Evolutionary conservation across 495 filamentous ascomycete species (phyloP).

Genomic region (Elasticomyces elasticus): DNA sequence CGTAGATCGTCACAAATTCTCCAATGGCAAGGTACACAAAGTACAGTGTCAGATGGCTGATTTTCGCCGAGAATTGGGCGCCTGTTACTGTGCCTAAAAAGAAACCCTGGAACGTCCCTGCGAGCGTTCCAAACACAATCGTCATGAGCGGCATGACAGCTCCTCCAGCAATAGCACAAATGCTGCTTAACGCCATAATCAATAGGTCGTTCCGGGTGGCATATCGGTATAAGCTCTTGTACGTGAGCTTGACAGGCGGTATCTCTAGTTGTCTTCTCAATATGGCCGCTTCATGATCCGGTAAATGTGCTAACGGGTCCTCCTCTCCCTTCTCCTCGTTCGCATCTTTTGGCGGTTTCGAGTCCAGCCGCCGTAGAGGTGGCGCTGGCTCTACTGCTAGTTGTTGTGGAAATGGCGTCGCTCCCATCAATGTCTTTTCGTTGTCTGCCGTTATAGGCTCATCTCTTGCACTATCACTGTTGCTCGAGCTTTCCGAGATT

Average conservation of each 20-base stretch:
- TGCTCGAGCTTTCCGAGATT: slow-evolving; percentile 20
- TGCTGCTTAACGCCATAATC: slow-evolving; percentile 54
- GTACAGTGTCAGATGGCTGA: slow-evolving; percentile 64
- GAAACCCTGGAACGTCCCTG: slow-evolving; percentile 60
- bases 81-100: slow-evolving; percentile 41
- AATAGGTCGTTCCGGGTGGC: slow-evolving; percentile 62
- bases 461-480: slow-evolving; percentile 11
- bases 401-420: slow-evolving; percentile 22
- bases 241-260: slow-evolving; percentile 52
- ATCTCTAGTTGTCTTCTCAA: slow-evolving; percentile 62
- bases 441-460: slow-evolving; percentile 11
- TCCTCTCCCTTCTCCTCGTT: slow-evolving; percentile 29
- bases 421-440: slow-evolving; percentile 20
- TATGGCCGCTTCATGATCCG: slow-evolving; percentile 54
- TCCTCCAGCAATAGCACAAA: slow-evolving; percentile 68
- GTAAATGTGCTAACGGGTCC: slow-evolving; percentile 45
- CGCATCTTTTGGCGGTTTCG: slow-evolving; percentile 26
- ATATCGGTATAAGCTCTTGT: slow-evolving; percentile 66
- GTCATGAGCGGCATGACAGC: slow-evolving; percentile 84
- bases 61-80: slow-evolving; percentile 47
- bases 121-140: slow-evolving; percentile 62
- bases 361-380: slow-evolving; percentile 41
- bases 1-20: slow-evolving; percentile 72
- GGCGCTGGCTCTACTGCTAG: slow-evolving; percentile 14
- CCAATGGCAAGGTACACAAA: slow-evolving; percentile 85